Base-by-base conservation (phyloP, 768 basidiomycete genomes). In the Rhodotorula paludigena region DNA sequence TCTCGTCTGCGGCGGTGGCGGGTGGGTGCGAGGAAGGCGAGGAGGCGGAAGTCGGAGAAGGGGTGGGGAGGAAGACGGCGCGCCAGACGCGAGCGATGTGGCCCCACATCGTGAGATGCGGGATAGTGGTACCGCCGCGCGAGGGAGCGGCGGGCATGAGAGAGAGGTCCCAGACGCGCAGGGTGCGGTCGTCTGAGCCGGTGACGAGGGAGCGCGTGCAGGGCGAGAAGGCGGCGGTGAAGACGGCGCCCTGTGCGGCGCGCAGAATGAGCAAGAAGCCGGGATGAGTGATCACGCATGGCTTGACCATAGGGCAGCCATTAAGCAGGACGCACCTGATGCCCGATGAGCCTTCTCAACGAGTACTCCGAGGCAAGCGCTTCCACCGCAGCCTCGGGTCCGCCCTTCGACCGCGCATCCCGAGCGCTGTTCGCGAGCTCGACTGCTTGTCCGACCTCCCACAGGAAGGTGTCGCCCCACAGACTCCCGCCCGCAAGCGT, bases 61-160 rank as follows among this genome's bases (percentile, higher is more conserved):
- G 52, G 60, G 28, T 47, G 60, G n/a, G 23, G n/a, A 51, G 35
- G 48, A 56, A 68, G 9, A 52, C 60, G 9, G 52, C 57, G 28
- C 66, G 16, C 66, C 66, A 68, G 2, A 68, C 66, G 36, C 66
- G 30, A 9, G 60, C 66, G 15, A 58, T 56, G 28, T 63, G 60
- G 1, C 66, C 66, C 66, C 66, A 68, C 42, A 68, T 23, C 14
- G 28, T 15, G 48, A 21, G 28, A 51, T 25, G 35, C 53, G 35
- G 35, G 2, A n/a, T 30, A 1, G 25, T 0, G 10, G 18, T 2
- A 3, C 12, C 18, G 6, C n/a, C 20, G 32, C 54, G 20, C 0
- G 11, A 2, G n/a, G 15, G 14, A 5, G 49, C 3, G 7, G 48
- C 32, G 33, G n/a, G n/a, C n/a, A 63, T 25, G 5, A 35, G 23